Evolutionary conservation across 129 eudicot species (phyloP).

Genomic region (Ambrosia trifida): DNA sequence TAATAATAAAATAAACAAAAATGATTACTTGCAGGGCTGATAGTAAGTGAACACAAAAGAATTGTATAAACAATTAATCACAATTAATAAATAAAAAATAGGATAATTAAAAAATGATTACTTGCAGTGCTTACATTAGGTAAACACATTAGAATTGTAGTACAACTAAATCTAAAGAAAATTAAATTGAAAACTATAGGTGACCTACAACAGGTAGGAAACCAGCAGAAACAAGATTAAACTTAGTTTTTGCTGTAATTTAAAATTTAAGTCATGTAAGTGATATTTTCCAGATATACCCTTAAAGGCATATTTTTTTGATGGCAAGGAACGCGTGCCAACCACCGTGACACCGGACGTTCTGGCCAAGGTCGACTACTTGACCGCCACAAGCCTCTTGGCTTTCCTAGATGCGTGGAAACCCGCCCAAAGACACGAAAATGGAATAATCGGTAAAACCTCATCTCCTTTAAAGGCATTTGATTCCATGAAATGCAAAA

Average conservation of each 20-base stretch:
- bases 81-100: slow-evolving; percentile 4
- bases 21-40: slow-evolving; percentile 10
- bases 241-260: not conserved
- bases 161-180: slow-evolving; percentile 21
- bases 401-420: too few species aligned
- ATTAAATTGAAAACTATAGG: too few species aligned
- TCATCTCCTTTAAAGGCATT: too few species aligned
- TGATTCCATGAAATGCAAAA: slow-evolving; percentile 22
- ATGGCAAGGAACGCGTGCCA: too few species aligned
- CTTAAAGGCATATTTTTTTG: too few species aligned
- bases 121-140: slow-evolving; percentile 14
- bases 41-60: slow-evolving; percentile 4
- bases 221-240: not conserved
- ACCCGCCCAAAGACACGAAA: too few species aligned
- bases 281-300: slow-evolving; percentile 1
- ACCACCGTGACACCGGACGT: too few species aligned
- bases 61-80: slow-evolving; percentile 6
- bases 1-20: slow-evolving; percentile 1
- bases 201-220: too few species aligned
- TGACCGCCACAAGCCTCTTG: too few species aligned
- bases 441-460: too few species aligned
- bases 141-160: slow-evolving; percentile 6
- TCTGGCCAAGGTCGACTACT: too few species aligned
- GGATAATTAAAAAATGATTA: not conserved
- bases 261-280: not conserved